A percentile compares a stretch with the other conserved stretches of the same genome.
Conservation (phyloP, 1,284 basidiomycete species). For the Tranzscheliella williamsii region DNA sequence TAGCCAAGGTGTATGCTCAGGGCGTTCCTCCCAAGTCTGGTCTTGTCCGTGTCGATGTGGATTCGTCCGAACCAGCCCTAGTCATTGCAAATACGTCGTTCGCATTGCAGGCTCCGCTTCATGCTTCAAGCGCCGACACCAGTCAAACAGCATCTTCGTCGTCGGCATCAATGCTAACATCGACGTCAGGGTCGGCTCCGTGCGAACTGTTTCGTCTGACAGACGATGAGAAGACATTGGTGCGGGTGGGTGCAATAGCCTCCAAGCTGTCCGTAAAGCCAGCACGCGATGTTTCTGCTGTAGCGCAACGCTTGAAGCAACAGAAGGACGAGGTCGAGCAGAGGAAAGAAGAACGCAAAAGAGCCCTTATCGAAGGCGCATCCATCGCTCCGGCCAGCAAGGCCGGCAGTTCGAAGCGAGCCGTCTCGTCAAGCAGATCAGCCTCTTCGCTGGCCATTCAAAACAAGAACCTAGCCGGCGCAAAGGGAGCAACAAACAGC, state of each 20-base stretch:
- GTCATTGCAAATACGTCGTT: slow-evolving; percentile 13
- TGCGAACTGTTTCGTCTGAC: slow-evolving; percentile 31
- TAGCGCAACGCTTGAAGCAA: slow-evolving; percentile 34
- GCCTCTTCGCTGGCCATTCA: too few species aligned
- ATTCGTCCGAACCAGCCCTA: slow-evolving; percentile 9
- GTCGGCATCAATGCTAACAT: slow-evolving; percentile 3
- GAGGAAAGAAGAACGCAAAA: slow-evolving; percentile 27
- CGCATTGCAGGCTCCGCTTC: slow-evolving; percentile 17
- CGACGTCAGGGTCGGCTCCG: slow-evolving; percentile 8
- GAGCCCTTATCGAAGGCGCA: slow-evolving; percentile 23
- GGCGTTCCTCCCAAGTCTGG: neutral
- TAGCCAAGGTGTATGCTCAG: slow-evolving; percentile 4
- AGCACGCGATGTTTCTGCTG: slow-evolving; percentile 22
- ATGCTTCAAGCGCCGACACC: neutral
- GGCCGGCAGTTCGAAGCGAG: slow-evolving; percentile 4
- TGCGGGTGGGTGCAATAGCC: slow-evolving; percentile 17
- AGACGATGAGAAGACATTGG: slow-evolving; percentile 21
- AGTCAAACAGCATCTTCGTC: neutral
- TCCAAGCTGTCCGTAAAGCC: slow-evolving; percentile 31
- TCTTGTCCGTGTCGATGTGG: slow-evolving; percentile 17
- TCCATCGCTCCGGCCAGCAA: slow-evolving; percentile 3
- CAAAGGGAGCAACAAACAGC: neutral
- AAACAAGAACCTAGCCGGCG: slow-evolving; percentile 13
- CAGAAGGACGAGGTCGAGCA: slow-evolving; percentile 36
- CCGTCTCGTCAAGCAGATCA: slow-evolving; percentile 6